phyloP scores from a whole-genome alignment of 306 rosid genomes.

The Lathyrus aphaca region DNA sequence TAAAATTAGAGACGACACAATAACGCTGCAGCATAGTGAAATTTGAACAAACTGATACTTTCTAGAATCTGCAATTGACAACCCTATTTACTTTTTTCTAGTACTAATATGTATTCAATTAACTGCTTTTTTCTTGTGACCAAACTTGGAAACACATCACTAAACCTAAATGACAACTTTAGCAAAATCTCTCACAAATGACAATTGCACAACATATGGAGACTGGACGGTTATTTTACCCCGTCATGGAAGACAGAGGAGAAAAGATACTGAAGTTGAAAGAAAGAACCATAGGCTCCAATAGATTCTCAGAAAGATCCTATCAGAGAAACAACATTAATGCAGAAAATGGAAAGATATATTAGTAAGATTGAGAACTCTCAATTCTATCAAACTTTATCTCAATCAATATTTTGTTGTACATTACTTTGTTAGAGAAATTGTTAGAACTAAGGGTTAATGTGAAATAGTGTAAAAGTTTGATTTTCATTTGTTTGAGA shows the following conservation, averaged over 20 bases:
- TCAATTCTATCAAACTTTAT: constrained; percentile 51
- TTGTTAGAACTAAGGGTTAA: neutral
- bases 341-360: constrained; percentile 58
- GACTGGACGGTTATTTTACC: constrained; percentile 80
- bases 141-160: constrained; percentile 10
- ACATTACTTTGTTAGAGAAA: neutral
- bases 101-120: neutral
- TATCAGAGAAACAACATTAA: constrained; percentile 51
- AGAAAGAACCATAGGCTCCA: constrained; percentile 57
- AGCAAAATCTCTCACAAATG: constrained; percentile 45
- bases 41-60: neutral
- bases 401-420: constrained; percentile 4
- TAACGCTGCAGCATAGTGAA: neutral
- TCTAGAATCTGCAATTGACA: neutral
- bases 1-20: no score
- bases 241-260: constrained; percentile 59
- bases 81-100: neutral
- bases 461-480: neutral
- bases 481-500: neutral
- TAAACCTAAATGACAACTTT: constrained; percentile 60
- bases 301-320: constrained; percentile 55
- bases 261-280: constrained; percentile 30
- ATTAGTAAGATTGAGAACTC: constrained; percentile 59
- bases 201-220: constrained; percentile 38
- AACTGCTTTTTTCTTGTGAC: constrained; percentile 7